Evolutionary conservation across 1,284 basidiomycete species (phyloP).

Genomic region (Somion occarium): DNA sequence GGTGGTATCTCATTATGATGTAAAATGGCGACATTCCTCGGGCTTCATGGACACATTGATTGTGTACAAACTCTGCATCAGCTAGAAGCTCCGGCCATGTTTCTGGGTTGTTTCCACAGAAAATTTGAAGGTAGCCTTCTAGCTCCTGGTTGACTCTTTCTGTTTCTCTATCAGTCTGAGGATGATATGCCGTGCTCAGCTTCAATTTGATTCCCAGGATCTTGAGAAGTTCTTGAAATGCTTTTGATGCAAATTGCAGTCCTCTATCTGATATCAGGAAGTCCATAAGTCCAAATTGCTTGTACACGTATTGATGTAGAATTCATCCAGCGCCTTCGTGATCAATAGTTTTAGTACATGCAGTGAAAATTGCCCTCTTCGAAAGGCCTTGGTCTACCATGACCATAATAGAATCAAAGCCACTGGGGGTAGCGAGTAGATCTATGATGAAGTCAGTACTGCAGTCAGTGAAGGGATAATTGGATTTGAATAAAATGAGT

Average conservation of each 20-base stretch:
- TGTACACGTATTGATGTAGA: not conserved
- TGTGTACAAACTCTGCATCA: slow-evolving; percentile 32
- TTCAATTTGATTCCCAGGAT: slow-evolving; percentile 13
- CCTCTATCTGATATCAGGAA: slow-evolving; percentile 32
- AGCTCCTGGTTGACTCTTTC: slow-evolving; percentile 23
- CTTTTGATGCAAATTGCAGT: slow-evolving; percentile 27
- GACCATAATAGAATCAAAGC: not conserved
- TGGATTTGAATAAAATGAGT: not conserved
- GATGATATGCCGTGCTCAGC: not conserved
- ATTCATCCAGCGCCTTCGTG: not conserved
- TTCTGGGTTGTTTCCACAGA: slow-evolving; percentile 36
- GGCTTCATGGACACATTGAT: slow-evolving; percentile 1
- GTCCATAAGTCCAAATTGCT: not conserved
- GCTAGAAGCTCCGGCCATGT: slow-evolving; percentile 41
- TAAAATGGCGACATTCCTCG: slow-evolving; percentile 10
- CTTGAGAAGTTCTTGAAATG: slow-evolving; percentile 25
- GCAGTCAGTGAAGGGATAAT: not conserved
- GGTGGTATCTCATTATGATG: slow-evolving; percentile 1
- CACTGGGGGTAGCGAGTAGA: not conserved
- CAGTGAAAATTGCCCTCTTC: not conserved
- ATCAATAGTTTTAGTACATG: not conserved
- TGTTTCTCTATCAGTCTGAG: slow-evolving; percentile 25
- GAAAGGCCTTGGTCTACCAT: not conserved
- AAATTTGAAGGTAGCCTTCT: slow-evolving; percentile 34
- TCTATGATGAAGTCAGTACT: not conserved